Conservation (phyloP, 192 early-diverging fungal species). For the Coemansia sp. region DNA sequence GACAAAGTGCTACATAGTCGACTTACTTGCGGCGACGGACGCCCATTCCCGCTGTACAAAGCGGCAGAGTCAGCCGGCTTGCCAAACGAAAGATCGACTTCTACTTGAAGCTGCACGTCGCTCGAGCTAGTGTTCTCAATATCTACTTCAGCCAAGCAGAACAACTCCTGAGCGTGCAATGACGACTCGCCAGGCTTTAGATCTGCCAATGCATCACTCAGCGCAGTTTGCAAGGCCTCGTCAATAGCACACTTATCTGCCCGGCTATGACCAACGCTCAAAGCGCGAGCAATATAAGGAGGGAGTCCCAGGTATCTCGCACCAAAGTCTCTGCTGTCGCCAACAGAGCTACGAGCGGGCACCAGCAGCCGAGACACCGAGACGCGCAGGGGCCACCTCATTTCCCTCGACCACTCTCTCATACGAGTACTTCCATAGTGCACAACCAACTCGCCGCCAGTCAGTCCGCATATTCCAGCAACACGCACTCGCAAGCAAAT, state of each 20-base stretch:
- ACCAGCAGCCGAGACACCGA: conserved; percentile 32
- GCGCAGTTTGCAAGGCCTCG: conserved; percentile 9
- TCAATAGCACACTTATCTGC: background rate
- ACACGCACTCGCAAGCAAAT: conserved; percentile 26
- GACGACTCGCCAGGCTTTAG: background rate
- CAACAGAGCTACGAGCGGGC: conserved; percentile 5
- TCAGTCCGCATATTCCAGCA: conserved; percentile 27
- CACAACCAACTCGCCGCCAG: conserved; percentile 32
- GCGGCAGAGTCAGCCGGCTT: background rate
- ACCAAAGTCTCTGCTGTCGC: background rate
- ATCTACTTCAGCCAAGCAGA: conserved; percentile 39
- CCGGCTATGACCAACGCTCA: background rate
- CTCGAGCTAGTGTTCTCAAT: conserved; percentile 25
- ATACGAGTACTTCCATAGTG: conserved; percentile 23
- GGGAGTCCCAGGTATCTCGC: conserved; percentile 33
- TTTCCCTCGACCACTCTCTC: conserved; percentile 31
- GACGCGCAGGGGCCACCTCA: conserved; percentile 42
- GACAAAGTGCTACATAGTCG: conserved; percentile 10
- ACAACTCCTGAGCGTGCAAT: conserved; percentile 16
- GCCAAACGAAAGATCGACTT: conserved; percentile 30
- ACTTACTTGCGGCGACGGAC: background rate
- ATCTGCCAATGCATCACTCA: conserved; percentile 11
- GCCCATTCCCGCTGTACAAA: background rate
- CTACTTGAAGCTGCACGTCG: conserved; percentile 25
- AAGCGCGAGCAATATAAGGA: conserved; percentile 27